A percentile compares a stretch with the other conserved stretches of the same genome.
phyloP scores from a whole-genome alignment of 306 rosid species.

The Crotalaria pallida region DNA sequence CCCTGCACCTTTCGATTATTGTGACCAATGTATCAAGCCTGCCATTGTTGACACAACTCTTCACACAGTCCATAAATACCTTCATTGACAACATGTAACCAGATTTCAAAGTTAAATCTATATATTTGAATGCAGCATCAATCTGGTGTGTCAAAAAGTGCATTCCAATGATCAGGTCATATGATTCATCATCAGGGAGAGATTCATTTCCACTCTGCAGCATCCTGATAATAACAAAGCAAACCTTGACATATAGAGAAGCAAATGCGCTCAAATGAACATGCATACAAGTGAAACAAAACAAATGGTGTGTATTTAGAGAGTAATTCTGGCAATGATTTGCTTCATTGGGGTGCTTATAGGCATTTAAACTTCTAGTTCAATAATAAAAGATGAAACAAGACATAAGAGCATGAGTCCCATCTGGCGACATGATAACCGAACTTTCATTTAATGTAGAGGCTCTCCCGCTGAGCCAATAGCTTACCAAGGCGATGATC shows the following conservation, averaged over 20 bases:
- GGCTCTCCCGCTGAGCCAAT: too few species aligned
- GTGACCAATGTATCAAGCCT: slow-evolving; percentile 74
- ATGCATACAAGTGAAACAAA: neutral
- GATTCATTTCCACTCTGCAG: slow-evolving; percentile 63
- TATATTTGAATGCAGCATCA: slow-evolving; percentile 66
- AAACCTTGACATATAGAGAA: slow-evolving; percentile 9
- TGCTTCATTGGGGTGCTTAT: neutral
- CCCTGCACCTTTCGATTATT: slow-evolving; percentile 84
- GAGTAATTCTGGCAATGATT: neutral
- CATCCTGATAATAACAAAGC: slow-evolving; percentile 65
- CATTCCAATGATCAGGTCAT: slow-evolving; percentile 69
- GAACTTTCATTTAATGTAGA: slow-evolving; percentile 2
- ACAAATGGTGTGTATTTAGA: neutral
- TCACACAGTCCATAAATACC: slow-evolving; percentile 55
- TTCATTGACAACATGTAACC: slow-evolving; percentile 51
- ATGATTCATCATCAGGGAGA: slow-evolving; percentile 79
- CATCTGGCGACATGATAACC: neutral
- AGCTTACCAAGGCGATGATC: too few species aligned
- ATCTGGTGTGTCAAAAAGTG: slow-evolving; percentile 43
- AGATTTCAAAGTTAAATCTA: slow-evolving; percentile 68
- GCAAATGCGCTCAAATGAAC: neutral
- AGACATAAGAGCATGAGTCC: neutral
- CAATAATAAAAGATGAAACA: neutral
- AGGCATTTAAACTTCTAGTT: neutral
- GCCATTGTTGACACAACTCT: slow-evolving; percentile 46